Evolutionary conservation across 2,329 filamentous ascomycete species (phyloP).

Genomic region (Alternaria novae-zelandiae): DNA sequence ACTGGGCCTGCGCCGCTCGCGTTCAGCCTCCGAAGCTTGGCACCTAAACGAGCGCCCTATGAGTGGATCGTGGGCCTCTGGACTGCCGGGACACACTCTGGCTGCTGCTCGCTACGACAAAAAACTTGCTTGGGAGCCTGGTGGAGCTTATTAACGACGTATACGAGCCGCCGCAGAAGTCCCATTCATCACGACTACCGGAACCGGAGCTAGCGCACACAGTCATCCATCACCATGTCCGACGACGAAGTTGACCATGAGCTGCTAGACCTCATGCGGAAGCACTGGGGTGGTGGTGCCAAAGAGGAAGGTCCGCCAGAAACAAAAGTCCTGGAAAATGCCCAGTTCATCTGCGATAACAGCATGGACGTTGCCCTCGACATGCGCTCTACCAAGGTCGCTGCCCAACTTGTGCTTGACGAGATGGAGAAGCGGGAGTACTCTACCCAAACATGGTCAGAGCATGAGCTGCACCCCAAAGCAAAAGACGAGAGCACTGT

Average conservation of each 20-base stretch:
- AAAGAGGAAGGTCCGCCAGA: constrained; percentile 66
- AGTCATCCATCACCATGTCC: constrained; percentile 65
- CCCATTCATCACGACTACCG: constrained; percentile 3
- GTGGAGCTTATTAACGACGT: neutral
- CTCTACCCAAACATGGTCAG: constrained; percentile 83
- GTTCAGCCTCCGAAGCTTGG: constrained; percentile 37
- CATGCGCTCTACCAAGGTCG: constrained; percentile 79
- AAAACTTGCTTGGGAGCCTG: neutral
- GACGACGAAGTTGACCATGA: constrained; percentile 92
- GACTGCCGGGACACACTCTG: constrained; percentile 4
- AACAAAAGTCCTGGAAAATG: constrained; percentile 81
- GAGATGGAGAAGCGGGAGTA: constrained; percentile 86
- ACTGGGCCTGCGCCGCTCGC: constrained; percentile 11
- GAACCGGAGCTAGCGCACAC: constrained; percentile 7
- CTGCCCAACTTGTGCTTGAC: constrained; percentile 77
- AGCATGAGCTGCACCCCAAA: constrained; percentile 89
- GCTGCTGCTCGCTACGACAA: neutral
- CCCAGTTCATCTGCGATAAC: constrained; percentile 89
- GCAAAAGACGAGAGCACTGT: constrained; percentile 78
- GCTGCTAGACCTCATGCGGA: constrained; percentile 82
- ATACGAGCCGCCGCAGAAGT: neutral
- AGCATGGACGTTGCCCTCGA: constrained; percentile 90
- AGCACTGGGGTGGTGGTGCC: constrained; percentile 71
- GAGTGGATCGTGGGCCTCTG: constrained; percentile 15
- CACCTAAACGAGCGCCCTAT: constrained; percentile 25